These are phyloP conservation scores for Penicillium sp. DNA, from an alignment of 2,329 filamentous ascomycete genomes.

Conservation along the genomic window DNA sequence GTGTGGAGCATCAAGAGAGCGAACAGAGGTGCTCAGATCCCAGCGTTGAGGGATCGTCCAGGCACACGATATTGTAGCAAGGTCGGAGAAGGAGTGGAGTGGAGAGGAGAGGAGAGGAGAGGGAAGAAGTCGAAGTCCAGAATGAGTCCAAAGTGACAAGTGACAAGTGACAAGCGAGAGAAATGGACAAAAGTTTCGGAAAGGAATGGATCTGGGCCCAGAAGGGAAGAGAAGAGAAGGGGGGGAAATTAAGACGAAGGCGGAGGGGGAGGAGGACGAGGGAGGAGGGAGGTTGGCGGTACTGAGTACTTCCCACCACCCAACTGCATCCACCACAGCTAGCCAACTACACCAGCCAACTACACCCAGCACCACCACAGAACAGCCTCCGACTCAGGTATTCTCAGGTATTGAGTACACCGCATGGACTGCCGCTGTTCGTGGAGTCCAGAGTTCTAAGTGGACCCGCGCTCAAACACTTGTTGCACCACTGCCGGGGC, in stretches of 20 bases:
- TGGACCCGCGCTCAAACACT: slow-evolving; percentile 21
- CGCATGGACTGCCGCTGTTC: slow-evolving; percentile 2
- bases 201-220: slow-evolving; percentile 1
- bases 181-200: no score
- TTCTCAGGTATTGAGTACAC: no score
- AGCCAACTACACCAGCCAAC: no score
- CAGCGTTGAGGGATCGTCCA: slow-evolving; percentile 8
- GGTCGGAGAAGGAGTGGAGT: slow-evolving; percentile 1
- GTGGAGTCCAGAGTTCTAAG: slow-evolving; percentile 11
- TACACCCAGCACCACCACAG: no score
- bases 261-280: slow-evolving; percentile 13
- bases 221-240: no score
- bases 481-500: slow-evolving; percentile 8
- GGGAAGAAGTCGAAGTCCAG: slow-evolving; percentile 10
- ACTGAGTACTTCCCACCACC: background rate
- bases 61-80: slow-evolving; percentile 5
- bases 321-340: no score
- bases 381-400: no score
- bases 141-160: slow-evolving; percentile 2
- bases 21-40: slow-evolving; percentile 5
- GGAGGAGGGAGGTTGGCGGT: slow-evolving; percentile 11
- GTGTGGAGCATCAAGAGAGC: slow-evolving; percentile 3
- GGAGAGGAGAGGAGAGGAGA: slow-evolving; percentile 18
- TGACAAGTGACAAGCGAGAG: background rate
- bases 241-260: slow-evolving; percentile 18